Evolutionary conservation across 441 rosid genomes (phyloP).

Genomic region (Metrosideros polymorpha): DNA sequence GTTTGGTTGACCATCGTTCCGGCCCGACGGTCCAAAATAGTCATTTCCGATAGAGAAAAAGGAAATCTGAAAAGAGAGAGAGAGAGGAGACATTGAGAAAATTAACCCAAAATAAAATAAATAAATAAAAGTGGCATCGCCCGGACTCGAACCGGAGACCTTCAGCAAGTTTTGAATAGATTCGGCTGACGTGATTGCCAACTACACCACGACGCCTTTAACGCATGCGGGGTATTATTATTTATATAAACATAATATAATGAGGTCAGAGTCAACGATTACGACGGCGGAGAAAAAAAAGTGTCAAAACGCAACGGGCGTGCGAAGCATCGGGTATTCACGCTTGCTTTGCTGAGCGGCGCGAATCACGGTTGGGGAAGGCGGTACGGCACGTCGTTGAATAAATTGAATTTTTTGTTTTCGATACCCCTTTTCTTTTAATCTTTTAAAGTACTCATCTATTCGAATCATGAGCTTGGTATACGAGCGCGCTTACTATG

Average conservation of each 20-base stretch:
- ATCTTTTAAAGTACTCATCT: accelerated
- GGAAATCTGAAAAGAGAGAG: neutral
- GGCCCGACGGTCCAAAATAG: neutral
- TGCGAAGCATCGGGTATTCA: neutral
- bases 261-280: neutral
- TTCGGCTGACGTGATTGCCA: slow-evolving; percentile 99
- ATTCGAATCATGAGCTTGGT: accelerated
- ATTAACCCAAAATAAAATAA: accelerated
- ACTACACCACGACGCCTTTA: slow-evolving; percentile 77
- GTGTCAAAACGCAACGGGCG: neutral
- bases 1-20: neutral
- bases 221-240: accelerated
- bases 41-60: no score
- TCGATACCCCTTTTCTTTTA: neutral
- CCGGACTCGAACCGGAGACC: slow-evolving; percentile 91
- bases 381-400: neutral
- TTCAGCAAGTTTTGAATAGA: no score
- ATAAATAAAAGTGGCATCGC: slow-evolving; percentile 39
- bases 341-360: neutral
- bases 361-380: neutral
- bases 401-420: neutral
- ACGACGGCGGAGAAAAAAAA: accelerated
- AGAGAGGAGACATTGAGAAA: neutral
- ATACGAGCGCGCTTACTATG: accelerated
- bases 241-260: accelerated